These are phyloP conservation scores for Paspalum notatum DNA, from an alignment of 176 grass and related monocot genomes.

Conservation along the genomic window DNA sequence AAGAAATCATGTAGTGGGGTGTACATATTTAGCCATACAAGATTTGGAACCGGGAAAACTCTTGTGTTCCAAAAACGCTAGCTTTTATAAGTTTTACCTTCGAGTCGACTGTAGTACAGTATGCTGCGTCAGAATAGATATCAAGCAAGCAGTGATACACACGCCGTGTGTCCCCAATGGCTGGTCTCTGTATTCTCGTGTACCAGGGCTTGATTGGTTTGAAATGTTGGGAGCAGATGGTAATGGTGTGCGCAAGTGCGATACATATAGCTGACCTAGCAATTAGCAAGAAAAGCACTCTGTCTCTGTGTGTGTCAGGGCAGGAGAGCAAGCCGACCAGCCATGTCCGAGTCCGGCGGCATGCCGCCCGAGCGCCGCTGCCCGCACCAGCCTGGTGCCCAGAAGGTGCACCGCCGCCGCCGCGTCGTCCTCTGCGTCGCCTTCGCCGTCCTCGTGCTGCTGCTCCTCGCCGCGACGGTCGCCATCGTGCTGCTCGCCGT, in stretches of 20 bases:
- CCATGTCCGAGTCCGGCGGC: constrained; percentile 49
- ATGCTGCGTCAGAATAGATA: background rate
- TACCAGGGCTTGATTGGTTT: background rate
- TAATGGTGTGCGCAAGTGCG: background rate
- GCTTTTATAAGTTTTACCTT: background rate
- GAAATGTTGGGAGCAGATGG: background rate
- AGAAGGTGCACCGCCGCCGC: background rate
- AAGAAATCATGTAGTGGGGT: too few species aligned
- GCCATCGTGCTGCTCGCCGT: constrained; percentile 57
- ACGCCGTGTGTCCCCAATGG: background rate
- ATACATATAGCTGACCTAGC: too few species aligned
- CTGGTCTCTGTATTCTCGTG: too few species aligned
- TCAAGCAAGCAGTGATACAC: background rate
- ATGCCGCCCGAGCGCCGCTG: background rate
- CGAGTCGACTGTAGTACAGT: background rate
- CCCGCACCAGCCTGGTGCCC: background rate
- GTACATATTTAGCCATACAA: too few species aligned
- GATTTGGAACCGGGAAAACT: background rate
- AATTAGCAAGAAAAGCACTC: too few species aligned
- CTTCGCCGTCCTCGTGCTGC: constrained; percentile 43
- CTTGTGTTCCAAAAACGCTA: background rate
- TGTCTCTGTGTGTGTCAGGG: too few species aligned
- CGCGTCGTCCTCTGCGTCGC: constrained; percentile 30
- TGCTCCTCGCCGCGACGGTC: constrained; percentile 49
- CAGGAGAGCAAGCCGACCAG: background rate